Evolutionary conservation across 331 rosid species (phyloP), one percentile per base, ranked within the genome.

Genomic region (Phaseolus coccineus): DNA sequence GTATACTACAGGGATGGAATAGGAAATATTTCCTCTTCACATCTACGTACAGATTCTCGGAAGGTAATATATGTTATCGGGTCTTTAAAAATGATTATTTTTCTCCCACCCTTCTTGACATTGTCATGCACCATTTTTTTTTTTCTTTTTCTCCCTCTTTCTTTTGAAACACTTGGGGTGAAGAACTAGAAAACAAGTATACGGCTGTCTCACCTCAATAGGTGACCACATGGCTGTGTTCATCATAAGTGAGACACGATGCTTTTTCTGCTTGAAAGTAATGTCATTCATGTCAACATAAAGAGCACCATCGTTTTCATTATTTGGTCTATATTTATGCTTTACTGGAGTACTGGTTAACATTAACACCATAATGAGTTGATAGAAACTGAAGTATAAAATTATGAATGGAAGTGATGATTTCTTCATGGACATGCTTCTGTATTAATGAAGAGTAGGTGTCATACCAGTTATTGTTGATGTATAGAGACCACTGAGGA

Each of bases 1-100:
- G 98, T 93, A 66, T 89, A 91, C 82, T 96, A 96, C 84, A 91
- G 98, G 22, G 99, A 96, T 73, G 91, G 68, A 66, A 96, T 96
- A 53, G 98, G 99, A 62, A 96, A 96, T 88, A 91, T 96, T 77
- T 96, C 99, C 6, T 82, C 99, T 53, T 96, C 99, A n/a, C 97
- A 85, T 88, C 85, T 96, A 66, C 97, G 98, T 50, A 81, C 86
- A 31, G 94, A 87, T 82, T 83, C 80, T 86, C 82, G 58, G 65
- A 88, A 84, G 94, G 99, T 96, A 79, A 46, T 55, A 50, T 50
- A 71, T 67, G 33, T 13, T 28, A 19, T 66, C 35, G 48, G 40
- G 57, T 31, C 25, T 51, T 68, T 31, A 77, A 64, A 73, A 31
- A 8, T 31, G 59, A 70, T 13, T 8, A 40, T 24, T 79, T 62